Evolutionary conservation across 352 stramenopile species (phyloP), one percentile per base, ranked within the genome.

Genomic region (Globisporangium recalcitrans): DNA sequence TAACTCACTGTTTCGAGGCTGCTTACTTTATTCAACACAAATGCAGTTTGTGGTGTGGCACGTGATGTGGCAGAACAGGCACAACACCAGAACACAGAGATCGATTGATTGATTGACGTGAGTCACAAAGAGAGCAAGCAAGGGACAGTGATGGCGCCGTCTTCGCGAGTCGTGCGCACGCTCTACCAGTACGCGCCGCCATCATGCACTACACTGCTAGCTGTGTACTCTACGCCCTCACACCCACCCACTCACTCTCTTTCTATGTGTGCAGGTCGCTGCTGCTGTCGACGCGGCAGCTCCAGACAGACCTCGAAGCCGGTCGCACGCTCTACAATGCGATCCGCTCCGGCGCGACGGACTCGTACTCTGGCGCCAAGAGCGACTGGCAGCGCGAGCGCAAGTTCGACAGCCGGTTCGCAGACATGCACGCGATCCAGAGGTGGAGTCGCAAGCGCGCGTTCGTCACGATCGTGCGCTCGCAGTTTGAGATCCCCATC

Each of bases 341-440:
- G 21, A 68, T 95, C 9, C 83, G 85, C 5, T 91, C 83, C 0
- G 80, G 82, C 8, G 78, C 75, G 1, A 71, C 87, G 29, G 58
- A 82, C 31, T 84, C 83, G 38, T 93, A 93, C 49, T 60, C 80
- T 9, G 80, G 73, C 32, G 71, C 88, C 31, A 87, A 84, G 56
- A 64, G 66, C 54, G 82, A 93, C 66, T 93, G 82, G 85, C 80
- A 88, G 63, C 82, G 80, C 22, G 82, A 93, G 62, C 81, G 80
- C 14, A 59, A 70, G 48, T 90, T 90, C 31, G 71, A 80, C 19
- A 69, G 63, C 29, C 77, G 79, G 1, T 66, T 93, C 3, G 64
- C 77, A 10, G 80, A 88, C 56, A 73, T 85, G 48, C 62, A 73
- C 52, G 69, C 76, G 24, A 42, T 85, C 14, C 70, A 72, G 47